These are phyloP conservation scores for Luffa acutangula DNA, from an alignment of 306 rosid species.

Conservation along the genomic window DNA sequence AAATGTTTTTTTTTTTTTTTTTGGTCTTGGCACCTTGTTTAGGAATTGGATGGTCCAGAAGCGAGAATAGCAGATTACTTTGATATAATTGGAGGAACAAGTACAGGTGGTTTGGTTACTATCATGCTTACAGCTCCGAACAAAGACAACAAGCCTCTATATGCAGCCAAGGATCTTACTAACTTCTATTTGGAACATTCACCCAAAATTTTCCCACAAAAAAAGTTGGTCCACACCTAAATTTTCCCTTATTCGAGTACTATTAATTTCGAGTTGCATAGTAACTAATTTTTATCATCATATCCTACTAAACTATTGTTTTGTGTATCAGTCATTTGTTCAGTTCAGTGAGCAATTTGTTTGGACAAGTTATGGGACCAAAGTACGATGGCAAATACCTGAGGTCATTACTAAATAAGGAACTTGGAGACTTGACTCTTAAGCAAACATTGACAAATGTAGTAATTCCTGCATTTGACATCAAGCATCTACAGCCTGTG, in stretches of 20 bases:
- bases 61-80: constrained; percentile 32
- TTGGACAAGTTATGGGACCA: neutral
- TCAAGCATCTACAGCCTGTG: constrained; percentile 28
- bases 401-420: neutral
- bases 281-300: neutral
- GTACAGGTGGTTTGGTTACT: constrained; percentile 29
- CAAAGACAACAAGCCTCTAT: constrained; percentile 18
- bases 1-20: neutral
- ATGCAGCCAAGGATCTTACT: constrained; percentile 16
- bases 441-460: neutral
- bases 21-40: too few species aligned
- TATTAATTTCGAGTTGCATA: neutral
- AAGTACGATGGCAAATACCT: neutral
- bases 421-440: neutral
- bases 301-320: too few species aligned
- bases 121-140: constrained; percentile 30
- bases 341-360: neutral
- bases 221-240: neutral
- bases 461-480: constrained; percentile 15
- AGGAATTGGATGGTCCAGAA: constrained; percentile 24
- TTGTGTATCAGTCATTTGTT: neutral
- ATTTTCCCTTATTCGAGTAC: neutral
- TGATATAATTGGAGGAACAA: constrained; percentile 32
- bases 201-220: constrained; percentile 18
- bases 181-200: constrained; percentile 10